Base-by-base conservation (phyloP, 345 rosid species). In the Aegle marmelos region DNA sequence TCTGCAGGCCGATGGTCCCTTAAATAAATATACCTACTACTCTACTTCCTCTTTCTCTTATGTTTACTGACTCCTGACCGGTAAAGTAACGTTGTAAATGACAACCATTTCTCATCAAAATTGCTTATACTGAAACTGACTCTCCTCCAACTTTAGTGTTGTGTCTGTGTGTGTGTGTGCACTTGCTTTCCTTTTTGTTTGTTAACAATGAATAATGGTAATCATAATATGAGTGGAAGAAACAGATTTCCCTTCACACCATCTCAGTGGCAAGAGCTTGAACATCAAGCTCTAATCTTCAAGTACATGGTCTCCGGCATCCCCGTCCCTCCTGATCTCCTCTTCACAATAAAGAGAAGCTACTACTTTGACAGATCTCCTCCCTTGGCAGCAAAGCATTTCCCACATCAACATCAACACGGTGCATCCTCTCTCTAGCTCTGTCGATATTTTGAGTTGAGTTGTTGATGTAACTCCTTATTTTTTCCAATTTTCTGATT, bases 241-340 rank as follows among this genome's bases (percentile, higher is more conserved):
- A 85, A 70, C 78, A 90, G 85, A 70, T 86, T 87, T 65, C 97
- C 93, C 50, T 92, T 94, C 90, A 94, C 97, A 53, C 83, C 93
- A 22, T 82, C 90, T 81, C 98, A 94, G 53, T 92, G 93, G 94
- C 95, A 94, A 85, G 98, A 94, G 85, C 97, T 94, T 76, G 97
- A 94, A 69, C 94, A 92, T 74, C 98, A 94, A 89, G 93, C 95
- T 64, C 83, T 94, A 53, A 87, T 92, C 76, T 94, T 84, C 82
- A 94, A 92, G 86, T 92, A 92, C 84, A 88, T 94, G 89, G 88
- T 84, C 9, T 88, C 95, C 7, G 92, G 92, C 58, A 82, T 91
- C 72, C 94, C 91, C 54, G 81, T 94, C 82, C 98, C 98, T 34
- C 85, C 95, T 75, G 95, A 91, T 82, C 98, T 94, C 75, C 93